Evolutionary conservation across 108 stramenopile genomes (phyloP).

Genomic region (Aureococcus anophagefferens): DNA sequence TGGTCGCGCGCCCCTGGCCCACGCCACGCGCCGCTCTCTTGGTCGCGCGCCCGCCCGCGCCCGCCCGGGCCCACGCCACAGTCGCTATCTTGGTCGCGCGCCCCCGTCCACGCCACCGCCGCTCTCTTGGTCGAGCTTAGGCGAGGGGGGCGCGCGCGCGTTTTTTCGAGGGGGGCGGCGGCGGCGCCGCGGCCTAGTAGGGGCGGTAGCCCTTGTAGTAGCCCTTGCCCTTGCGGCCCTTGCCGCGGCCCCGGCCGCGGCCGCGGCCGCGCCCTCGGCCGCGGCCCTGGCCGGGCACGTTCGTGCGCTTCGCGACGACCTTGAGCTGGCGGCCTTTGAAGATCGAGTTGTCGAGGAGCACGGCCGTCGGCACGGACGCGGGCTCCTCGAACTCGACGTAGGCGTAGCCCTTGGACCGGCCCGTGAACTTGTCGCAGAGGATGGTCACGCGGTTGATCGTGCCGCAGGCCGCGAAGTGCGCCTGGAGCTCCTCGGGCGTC

Average conservation of each 20-base stretch:
- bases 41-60: no score
- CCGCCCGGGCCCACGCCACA: no score
- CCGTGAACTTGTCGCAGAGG: conserved; percentile 89
- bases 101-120: no score
- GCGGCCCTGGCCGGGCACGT: conserved; percentile 32
- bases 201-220: background rate
- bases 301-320: conserved; percentile 73
- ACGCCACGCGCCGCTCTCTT: no score
- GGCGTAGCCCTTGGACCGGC: conserved; percentile 71
- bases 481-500: conserved; percentile 82
- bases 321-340: conserved; percentile 87
- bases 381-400: conserved; percentile 57
- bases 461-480: conserved; percentile 88
- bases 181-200: no score
- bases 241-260: conserved; percentile 15
- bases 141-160: no score
- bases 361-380: conserved; percentile 77
- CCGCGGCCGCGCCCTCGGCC: conserved; percentile 16
- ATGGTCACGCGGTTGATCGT: conserved; percentile 95
- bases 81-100: no score
- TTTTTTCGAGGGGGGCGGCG: no score
- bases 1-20: no score
- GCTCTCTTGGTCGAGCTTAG: no score
- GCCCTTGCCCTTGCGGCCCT: background rate
- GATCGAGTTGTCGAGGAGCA: conserved; percentile 80